Conservation (phyloP, 148 eudicot genomes). For the Cornus controversa region DNA sequence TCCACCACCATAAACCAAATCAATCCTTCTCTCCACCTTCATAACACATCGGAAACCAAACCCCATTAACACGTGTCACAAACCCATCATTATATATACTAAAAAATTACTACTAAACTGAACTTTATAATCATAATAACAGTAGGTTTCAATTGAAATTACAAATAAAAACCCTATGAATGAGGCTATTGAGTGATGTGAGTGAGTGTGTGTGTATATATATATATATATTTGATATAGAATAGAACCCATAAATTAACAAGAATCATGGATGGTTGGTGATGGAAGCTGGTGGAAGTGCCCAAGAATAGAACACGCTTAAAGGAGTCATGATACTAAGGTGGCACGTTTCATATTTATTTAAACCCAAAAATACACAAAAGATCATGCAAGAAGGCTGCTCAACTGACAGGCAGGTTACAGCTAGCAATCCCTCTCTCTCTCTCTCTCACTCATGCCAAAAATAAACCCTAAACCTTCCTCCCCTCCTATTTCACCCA, state of each 20-base stretch:
- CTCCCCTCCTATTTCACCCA: constrained; percentile 12
- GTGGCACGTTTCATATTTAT: constrained; percentile 58
- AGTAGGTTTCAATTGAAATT: background rate
- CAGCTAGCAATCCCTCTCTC: constrained; percentile 70
- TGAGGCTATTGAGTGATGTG: background rate
- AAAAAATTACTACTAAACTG: background rate
- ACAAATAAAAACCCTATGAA: background rate
- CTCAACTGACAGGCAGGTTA: constrained; percentile 72
- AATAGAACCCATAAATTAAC: constrained; percentile 28
- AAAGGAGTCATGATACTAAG: constrained; percentile 54
- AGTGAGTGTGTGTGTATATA: background rate
- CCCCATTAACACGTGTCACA: constrained; percentile 35
- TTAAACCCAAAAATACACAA: constrained; percentile 9
- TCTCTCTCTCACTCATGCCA: constrained; percentile 50
- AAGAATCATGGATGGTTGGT: constrained; percentile 19
- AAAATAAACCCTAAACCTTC: constrained; percentile 40
- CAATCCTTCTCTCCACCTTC: constrained; percentile 90
- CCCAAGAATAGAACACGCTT: constrained; percentile 37
- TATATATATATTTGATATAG: constrained; percentile 3
- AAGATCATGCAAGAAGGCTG: constrained; percentile 93
- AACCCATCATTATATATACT: constrained; percentile 14
- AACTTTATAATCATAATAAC: background rate
- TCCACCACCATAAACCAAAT: constrained; percentile 98
- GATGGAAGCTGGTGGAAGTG: constrained; percentile 2
- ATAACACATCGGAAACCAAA: constrained; percentile 22